Evolutionary conservation across 371 early-diverging fungal species (phyloP), one percentile per base, ranked within the genome.

Genomic region (Funneliformis caledonium): DNA sequence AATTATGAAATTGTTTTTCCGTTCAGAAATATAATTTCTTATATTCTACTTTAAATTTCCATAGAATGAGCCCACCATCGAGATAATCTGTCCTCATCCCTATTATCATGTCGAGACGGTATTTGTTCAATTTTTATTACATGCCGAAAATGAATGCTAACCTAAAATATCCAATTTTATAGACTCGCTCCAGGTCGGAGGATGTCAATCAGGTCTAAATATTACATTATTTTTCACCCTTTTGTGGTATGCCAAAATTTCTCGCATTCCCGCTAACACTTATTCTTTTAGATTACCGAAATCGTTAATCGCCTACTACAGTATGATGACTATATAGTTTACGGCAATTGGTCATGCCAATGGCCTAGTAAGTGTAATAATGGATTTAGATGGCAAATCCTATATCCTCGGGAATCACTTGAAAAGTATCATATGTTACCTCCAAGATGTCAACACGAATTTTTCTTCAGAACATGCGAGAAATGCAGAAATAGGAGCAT

Each of bases 261-360:
- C 16, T 56, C 56, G 14, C 19, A 56, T 64, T 19, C 26, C 26
- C 8, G 4, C 3, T 64, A 19, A 64, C 33, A 31, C 31, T 62
- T 26, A 12, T 62, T 62, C 64, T 3, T 4, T 10, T 64, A 64
- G 64, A 64, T 64, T 64, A 33, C 14, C 64, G 64, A 64, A 31
- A 64, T 64, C 26, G 64, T 64, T 26, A 64, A 19, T 12, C 11
- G 1, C 14, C 11, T 64, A 64, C 4, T 64, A 31, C 22, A 7
- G 14, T 10, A 64, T 26, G 19, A 64, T 26, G 26, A 64, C 12
- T 64, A 31, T 11, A 19, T 31, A 19, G 33, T 64, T 2, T 64
- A 64, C 33, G 33, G 64, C 2, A 64, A 64, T 64, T 64, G 64
- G 64, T 64, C 33, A 64, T 64, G 64, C 26, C 64, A 64, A 7